phyloP scores from a whole-genome alignment of 192 early-diverging fungal genomes.

The Coemansia sp. region DNA sequence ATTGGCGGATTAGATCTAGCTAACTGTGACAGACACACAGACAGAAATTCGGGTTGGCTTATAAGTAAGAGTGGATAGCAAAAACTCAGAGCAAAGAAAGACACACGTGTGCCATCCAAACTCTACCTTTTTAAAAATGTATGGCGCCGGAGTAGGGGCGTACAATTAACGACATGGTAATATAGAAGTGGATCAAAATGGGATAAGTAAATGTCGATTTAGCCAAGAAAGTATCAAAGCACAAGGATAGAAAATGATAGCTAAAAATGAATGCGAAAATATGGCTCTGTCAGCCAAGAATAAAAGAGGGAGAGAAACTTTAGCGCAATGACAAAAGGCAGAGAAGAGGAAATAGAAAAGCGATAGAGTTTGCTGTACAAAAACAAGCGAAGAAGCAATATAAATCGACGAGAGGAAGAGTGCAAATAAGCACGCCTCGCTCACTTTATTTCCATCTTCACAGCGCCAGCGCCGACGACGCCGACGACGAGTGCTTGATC shows the following conservation, averaged over 20 bases:
- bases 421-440: background rate
- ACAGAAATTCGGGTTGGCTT: too few relatives aligned
- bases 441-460: background rate
- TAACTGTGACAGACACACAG: too few relatives aligned
- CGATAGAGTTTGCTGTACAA: conserved; percentile 1
- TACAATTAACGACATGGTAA: background rate
- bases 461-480: conserved; percentile 22
- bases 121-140: too few relatives aligned
- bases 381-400: background rate
- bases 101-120: too few relatives aligned
- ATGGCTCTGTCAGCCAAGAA: too few relatives aligned
- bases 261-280: background rate
- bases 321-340: background rate
- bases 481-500: conserved; percentile 68
- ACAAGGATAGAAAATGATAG: background rate
- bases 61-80: too few relatives aligned
- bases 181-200: too few relatives aligned
- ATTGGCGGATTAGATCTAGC: too few relatives aligned
- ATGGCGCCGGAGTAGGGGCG: background rate
- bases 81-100: too few relatives aligned
- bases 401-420: background rate
- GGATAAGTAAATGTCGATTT: too few relatives aligned
- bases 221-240: background rate
- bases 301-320: background rate
- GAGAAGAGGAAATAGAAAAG: background rate